phyloP scores from a whole-genome alignment of 495 filamentous ascomycete genomes.

The Podospora tetraspora region DNA sequence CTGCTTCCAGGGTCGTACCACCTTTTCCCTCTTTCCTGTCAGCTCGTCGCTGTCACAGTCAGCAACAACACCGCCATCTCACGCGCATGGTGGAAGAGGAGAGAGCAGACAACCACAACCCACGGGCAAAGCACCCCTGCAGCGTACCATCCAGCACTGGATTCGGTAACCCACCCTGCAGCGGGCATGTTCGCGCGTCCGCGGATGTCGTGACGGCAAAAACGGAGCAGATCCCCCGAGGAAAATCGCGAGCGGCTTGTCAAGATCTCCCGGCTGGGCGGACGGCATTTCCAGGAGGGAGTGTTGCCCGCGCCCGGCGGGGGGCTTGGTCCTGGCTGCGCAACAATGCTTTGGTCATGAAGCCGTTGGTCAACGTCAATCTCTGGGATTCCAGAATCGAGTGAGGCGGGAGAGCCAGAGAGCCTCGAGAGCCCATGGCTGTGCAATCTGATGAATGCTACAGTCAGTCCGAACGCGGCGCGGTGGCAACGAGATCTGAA shows the following conservation, averaged over 20 bases:
- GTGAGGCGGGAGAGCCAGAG: no score
- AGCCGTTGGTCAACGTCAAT: not conserved
- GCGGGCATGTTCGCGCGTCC: not conserved
- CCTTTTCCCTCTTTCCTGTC: not conserved
- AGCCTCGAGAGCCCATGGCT: not conserved
- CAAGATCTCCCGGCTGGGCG: conserved; percentile 23
- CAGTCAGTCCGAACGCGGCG: not conserved
- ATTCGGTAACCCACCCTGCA: not conserved
- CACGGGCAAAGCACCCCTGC: not conserved
- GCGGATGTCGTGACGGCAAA: not conserved
- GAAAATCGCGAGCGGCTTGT: conserved; percentile 9
- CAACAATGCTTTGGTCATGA: not conserved
- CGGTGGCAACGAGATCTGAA: not conserved
- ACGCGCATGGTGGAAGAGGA: not conserved
- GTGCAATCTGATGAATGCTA: not conserved
- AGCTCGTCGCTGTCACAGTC: not conserved
- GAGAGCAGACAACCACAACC: not conserved
- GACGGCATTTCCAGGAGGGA: conserved; percentile 6
- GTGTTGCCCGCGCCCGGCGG: not conserved
- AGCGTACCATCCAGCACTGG: not conserved
- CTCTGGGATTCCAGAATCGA: not conserved
- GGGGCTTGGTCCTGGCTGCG: not conserved
- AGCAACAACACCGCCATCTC: not conserved
- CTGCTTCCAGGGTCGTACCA: not conserved
- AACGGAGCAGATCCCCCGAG: not conserved